Percentiles rank a stretch among this genome's conserved stretches.
These are phyloP conservation scores for Suillus paluster DNA, from an alignment of 768 basidiomycete genomes.

Conservation along the genomic window DNA sequence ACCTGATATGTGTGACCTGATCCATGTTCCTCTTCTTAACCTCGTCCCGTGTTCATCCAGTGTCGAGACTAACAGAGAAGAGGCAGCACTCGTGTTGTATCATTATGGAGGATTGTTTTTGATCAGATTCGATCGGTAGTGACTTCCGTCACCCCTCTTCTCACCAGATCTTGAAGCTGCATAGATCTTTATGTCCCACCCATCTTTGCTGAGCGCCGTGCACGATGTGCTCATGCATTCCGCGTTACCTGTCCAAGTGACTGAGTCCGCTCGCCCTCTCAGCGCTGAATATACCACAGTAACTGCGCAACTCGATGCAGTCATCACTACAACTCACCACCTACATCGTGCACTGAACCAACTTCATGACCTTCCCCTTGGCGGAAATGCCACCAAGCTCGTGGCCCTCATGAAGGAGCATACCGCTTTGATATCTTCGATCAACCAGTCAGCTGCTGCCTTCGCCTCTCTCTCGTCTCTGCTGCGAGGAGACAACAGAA, in stretches of 20 bases:
- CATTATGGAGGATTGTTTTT: too few relatives aligned
- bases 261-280: constrained; percentile 31
- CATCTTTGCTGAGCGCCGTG: constrained; percentile 30
- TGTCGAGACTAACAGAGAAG: too few relatives aligned
- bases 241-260: constrained; percentile 23
- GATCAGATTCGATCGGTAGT: too few relatives aligned
- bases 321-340: constrained; percentile 56
- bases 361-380: constrained; percentile 47
- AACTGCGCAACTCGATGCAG: constrained; percentile 47
- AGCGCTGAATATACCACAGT: constrained; percentile 21
- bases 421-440: constrained; percentile 43
- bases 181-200: constrained; percentile 21
- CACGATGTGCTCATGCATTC: constrained; percentile 35
- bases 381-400: constrained; percentile 66
- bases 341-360: constrained; percentile 56
- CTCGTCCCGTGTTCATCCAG: too few relatives aligned
- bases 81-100: too few relatives aligned
- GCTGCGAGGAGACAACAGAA: constrained; percentile 16
- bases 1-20: too few relatives aligned
- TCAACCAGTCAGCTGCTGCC: constrained; percentile 27
- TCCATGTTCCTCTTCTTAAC: too few relatives aligned
- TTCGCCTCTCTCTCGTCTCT: constrained; percentile 23
- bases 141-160: neutral
- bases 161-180: neutral
- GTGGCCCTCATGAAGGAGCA: constrained; percentile 72